Evolutionary conservation across 495 filamentous ascomycete species (phyloP).

Genomic region (Penicillium mononematosum): DNA sequence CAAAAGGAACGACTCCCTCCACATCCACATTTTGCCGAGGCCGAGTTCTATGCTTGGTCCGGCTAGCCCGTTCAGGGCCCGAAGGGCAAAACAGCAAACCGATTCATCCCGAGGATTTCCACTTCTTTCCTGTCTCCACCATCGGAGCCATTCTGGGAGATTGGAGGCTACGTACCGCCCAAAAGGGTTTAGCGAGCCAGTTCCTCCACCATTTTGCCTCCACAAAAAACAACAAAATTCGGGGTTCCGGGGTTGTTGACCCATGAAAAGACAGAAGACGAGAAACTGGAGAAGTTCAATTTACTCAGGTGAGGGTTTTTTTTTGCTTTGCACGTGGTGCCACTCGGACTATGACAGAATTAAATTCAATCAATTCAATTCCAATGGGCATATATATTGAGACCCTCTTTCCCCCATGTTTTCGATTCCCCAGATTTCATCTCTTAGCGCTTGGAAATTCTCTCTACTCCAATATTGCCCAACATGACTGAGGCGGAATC

Average conservation of each 20-base stretch:
- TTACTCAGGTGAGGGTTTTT: conserved; percentile 1
- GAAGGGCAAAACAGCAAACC: neutral
- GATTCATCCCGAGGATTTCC: conserved; percentile 4
- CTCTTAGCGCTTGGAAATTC: neutral
- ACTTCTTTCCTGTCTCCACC: neutral
- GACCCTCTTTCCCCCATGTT: conserved; percentile 13
- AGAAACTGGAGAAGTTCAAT: conserved; percentile 12
- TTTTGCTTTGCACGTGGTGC: conserved; percentile 13
- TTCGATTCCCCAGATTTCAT: conserved; percentile 11
- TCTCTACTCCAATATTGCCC: conserved; percentile 2
- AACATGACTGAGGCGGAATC: conserved; percentile 27
- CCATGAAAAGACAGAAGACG: conserved; percentile 17
- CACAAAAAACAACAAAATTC: conserved; percentile 5
- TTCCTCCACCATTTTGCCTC: conserved; percentile 24
- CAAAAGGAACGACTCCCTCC: conserved; percentile 10
- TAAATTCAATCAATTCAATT: neutral
- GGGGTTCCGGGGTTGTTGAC: conserved; percentile 9
- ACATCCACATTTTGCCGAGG: neutral
- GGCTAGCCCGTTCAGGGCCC: conserved; percentile 6
- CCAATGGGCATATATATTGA: conserved; percentile 13
- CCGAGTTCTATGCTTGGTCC: conserved; percentile 4
- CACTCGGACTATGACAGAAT: conserved; percentile 7
- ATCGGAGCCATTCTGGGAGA: neutral
- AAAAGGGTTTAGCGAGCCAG: conserved; percentile 12
- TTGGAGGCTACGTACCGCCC: conserved; percentile 17